These are phyloP conservation scores for Rhizophora mangle DNA, from an alignment of 345 rosid genomes.

Conservation along the genomic window DNA sequence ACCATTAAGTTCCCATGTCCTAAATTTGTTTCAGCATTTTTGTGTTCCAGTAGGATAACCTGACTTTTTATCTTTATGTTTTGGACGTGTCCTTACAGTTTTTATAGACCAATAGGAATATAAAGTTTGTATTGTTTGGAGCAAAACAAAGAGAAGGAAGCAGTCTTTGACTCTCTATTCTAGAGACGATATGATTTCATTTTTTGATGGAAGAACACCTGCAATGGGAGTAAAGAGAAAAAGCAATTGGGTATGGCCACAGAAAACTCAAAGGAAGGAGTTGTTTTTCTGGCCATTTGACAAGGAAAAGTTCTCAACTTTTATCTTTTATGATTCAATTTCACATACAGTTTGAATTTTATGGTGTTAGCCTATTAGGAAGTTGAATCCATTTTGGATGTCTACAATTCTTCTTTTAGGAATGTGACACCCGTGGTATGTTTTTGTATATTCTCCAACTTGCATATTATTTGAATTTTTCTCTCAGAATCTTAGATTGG, in stretches of 20 bases:
- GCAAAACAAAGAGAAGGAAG: slow-evolving; percentile 64
- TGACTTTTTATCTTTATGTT: neutral
- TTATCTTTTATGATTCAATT: neutral
- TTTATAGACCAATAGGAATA: slow-evolving; percentile 13
- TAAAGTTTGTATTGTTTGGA: neutral
- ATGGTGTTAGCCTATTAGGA: neutral
- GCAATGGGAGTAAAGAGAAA: slow-evolving; percentile 36
- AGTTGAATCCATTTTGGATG: slow-evolving; percentile 5
- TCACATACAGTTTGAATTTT: neutral
- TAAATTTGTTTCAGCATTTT: too few relatives aligned
- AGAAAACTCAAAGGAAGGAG: slow-evolving; percentile 47
- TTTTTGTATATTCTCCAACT: neutral
- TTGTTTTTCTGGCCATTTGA: slow-evolving; percentile 89
- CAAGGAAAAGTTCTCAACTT: slow-evolving; percentile 68
- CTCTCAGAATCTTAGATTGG: too few relatives aligned
- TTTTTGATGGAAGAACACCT: too few relatives aligned
- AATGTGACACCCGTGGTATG: neutral
- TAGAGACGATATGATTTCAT: too few relatives aligned
- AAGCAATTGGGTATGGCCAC: slow-evolving; percentile 40
- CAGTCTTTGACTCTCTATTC: slow-evolving; percentile 25
- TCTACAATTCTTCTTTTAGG: neutral
- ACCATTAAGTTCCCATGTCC: too few relatives aligned
- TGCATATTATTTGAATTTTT: too few relatives aligned
- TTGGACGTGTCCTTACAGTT: neutral
- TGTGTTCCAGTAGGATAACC: neutral